Evolutionary conservation across 1,284 basidiomycete species (phyloP).

Genomic region (Fomitopsis betulina): DNA sequence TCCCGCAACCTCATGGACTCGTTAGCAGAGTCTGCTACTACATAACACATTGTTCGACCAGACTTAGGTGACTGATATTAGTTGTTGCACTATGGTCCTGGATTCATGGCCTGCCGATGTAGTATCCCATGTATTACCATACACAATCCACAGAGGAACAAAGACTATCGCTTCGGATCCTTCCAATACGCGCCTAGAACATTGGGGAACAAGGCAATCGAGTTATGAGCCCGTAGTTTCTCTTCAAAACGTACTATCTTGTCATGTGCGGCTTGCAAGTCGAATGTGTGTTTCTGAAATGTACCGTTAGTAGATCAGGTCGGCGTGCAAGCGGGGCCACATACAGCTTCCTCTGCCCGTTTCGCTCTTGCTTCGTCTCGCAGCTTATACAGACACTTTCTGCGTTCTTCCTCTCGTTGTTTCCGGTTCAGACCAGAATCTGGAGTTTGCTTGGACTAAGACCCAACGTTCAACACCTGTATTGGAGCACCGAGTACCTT

Average conservation of each 20-base stretch:
- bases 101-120: not conserved
- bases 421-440: conserved; percentile 53
- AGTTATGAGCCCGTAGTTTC: conserved; percentile 40
- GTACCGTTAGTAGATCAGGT: conserved; percentile 5
- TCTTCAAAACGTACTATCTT: conserved; percentile 68
- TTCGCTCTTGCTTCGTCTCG: conserved; percentile 64
- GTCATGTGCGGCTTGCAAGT: conserved; percentile 65
- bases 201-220: conserved; percentile 61
- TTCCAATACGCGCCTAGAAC: conserved; percentile 60
- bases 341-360: conserved; percentile 50
- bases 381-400: conserved; percentile 64
- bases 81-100: not conserved
- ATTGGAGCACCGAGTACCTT: not conserved
- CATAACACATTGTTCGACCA: conserved; percentile 1
- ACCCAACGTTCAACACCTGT: no score
- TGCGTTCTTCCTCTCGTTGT: conserved; percentile 65
- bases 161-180: not conserved
- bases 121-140: not conserved
- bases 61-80: no score
- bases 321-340: conserved; percentile 17
- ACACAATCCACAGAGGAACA: not conserved
- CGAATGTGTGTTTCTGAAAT: conserved; percentile 54
- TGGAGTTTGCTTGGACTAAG: conserved; percentile 36
- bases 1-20: conserved; percentile 15
- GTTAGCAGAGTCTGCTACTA: conserved; percentile 11